Evolutionary conservation across 805 yeast genomes (phyloP), one percentile per base, ranked within the genome.

Genomic region (Starmerella khaoyaiensis): DNA sequence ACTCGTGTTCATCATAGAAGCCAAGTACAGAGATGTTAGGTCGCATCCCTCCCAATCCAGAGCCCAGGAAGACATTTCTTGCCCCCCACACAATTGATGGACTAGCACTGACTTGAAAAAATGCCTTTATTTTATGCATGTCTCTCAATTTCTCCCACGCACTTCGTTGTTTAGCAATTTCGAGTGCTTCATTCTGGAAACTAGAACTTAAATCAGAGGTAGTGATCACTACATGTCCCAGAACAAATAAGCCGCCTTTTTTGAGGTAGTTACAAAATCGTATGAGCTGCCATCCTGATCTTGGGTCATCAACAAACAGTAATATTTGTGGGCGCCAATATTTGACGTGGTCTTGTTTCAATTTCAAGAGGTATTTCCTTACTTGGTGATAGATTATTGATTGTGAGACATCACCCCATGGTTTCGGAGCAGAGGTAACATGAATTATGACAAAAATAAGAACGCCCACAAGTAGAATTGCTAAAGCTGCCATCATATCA

Each of bases 361-460:
- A 64, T 37, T 93, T 65, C 42, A 90, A 61, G 30, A 83, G 62
- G 53, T 90, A 90, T 55, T 90, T 90, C 48, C 99, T 65, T 9
- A 90, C 97, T 59, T 90, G 99, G 55, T 90, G 98, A 57, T 90
- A 90, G 34, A 90, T 87, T 43, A 90, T 67, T 28, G 86, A 74
- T 58, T 90, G 98, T 3, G 97, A 86, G 18, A 90, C 96, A 59
- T 90, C 99, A 24, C 99, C 99, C 86, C 95, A 90, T 23, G 86
- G 79, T 54, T 83, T 84, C 5, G 98, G 96, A 2, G 96, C 95
- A 9, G 94, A 79, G 35, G 74, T 69, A 53, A 84, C 83, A 56
- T 90, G 97, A 46, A 90, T 90, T 37, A 79, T 56, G 31, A 83
- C 53, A 48, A 90, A 79, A 29, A 90, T 60, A 14, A 76, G 62